Evolutionary conservation across 163 green algal species (phyloP), one percentile per base, ranked within the genome.

Genomic region (Dunaliella salina): DNA sequence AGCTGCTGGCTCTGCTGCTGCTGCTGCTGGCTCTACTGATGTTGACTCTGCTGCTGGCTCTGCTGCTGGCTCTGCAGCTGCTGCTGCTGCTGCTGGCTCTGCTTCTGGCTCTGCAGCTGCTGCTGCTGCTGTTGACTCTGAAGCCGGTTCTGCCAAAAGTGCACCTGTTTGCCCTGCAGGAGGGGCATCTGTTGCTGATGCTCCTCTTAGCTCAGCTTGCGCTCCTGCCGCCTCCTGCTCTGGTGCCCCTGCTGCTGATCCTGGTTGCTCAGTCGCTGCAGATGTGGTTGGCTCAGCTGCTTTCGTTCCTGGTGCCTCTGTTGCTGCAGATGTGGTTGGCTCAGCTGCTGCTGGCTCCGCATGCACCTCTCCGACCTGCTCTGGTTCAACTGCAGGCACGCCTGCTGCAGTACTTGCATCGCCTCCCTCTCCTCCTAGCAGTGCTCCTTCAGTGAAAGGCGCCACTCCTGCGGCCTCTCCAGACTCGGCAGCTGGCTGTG

Each of bases 11-110:
- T n/a, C 33, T 63, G 80, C n/a, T 34, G n/a, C 75, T 81, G 75
- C 75, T 81, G 15, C 75, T 34, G 30, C 75, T n/a, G n/a, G 40
- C 40, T 50, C 40, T 11, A 45, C 78, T 50, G 5, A 17, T 11
- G 78, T 1, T 1, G 81, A 15, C 1, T 0, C 81, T 84, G 81
- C 81, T 59, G 33, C 81, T 50, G 35, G 32, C 32, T 59, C 81
- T 84, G 12, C 81, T 84, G 81, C 81, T 69, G 81, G 8, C 46
- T 29, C 33, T 75, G 34, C 81, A 5, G 15, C 32, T 84, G 81
- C 63, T 75, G 63, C 63, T 30, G 63, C 22, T 75, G 63, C 63
- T 26, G 4, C 63, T 75, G 63, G 4, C 63, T 75, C 8, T 75
- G 4, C 81, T 69, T 11, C 35, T 84, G 11, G 17, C 11, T 8